Evolutionary conservation across 305 asterid genomes (phyloP).

Genomic region (Fraxinus albicans): DNA sequence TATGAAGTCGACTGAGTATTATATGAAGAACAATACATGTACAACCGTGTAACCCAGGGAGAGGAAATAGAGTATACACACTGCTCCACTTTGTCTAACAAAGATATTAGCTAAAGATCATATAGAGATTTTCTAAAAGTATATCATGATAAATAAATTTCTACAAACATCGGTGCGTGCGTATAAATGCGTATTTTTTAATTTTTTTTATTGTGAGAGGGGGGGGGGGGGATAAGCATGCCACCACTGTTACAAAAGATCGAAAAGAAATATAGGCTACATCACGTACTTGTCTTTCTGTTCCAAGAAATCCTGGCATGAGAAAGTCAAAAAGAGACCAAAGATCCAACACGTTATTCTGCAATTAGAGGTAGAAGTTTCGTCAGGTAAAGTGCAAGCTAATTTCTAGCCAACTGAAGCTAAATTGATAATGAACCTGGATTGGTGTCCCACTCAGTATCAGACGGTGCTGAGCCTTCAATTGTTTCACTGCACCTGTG

Average conservation of each 20-base stretch:
- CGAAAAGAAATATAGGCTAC: conserved; percentile 20
- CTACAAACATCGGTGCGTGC: background rate
- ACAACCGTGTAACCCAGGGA: background rate
- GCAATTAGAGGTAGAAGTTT: conserved; percentile 44
- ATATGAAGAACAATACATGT: background rate
- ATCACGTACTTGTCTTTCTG: conserved; percentile 91
- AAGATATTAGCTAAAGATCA: background rate
- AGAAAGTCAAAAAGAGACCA: conserved; percentile 99
- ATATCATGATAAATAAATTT: background rate
- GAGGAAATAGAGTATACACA: background rate
- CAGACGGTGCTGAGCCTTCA: conserved; percentile 96
- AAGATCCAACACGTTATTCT: conserved; percentile 96
- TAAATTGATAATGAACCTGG: conserved; percentile 58
- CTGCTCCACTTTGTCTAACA: conserved; percentile 6
- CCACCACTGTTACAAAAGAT: background rate
- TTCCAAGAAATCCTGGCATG: conserved; percentile 99
- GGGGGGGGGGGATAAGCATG: background rate
- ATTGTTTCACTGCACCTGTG: conserved; percentile 91
- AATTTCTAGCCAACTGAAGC: conserved; percentile 20
- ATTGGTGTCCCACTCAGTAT: conserved; percentile 98
- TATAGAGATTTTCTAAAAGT: background rate
- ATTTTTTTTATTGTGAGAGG: background rate
- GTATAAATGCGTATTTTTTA: no score
- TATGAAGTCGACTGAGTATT: conserved; percentile 2
- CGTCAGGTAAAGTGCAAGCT: conserved; percentile 28